Conservation (phyloP, 768 basidiomycete genomes). For the Mycena haematopus region DNA sequence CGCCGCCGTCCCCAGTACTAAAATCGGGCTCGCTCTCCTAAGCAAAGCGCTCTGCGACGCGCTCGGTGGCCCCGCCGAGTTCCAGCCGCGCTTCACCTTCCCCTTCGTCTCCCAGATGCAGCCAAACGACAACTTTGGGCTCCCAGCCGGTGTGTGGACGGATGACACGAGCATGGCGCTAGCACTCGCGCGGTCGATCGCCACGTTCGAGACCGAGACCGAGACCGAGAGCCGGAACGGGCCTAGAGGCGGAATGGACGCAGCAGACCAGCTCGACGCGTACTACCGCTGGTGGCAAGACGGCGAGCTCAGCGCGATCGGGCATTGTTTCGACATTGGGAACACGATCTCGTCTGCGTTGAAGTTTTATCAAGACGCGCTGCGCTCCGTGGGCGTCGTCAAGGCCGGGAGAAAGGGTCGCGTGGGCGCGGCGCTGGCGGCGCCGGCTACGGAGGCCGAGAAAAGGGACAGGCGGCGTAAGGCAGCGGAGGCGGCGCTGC, state of each 20-base stretch:
- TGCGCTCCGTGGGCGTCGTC: background rate
- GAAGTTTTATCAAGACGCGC: constrained; percentile 34
- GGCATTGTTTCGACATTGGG: constrained; percentile 49
- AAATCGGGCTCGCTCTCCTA: constrained; percentile 47
- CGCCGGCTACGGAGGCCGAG: background rate
- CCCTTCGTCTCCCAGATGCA: constrained; percentile 43
- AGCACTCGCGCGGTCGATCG: constrained; percentile 49
- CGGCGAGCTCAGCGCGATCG: constrained; percentile 44
- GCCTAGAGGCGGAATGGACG: constrained; percentile 41
- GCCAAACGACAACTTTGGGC: constrained; percentile 44
- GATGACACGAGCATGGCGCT: constrained; percentile 57
- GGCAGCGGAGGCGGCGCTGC: constrained; percentile 33
- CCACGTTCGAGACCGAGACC: constrained; percentile 1
- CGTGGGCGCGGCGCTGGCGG: background rate
- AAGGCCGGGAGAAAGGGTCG: background rate
- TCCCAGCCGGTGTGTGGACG: constrained; percentile 49
- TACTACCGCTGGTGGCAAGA: constrained; percentile 42
- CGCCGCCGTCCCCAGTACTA: constrained; percentile 39
- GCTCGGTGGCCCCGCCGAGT: constrained; percentile 52
- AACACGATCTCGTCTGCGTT: constrained; percentile 43
- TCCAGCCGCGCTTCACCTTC: constrained; percentile 46
- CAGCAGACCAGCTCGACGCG: constrained; percentile 42
- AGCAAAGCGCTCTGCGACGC: constrained; percentile 52
- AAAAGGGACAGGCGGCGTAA: constrained; percentile 1
- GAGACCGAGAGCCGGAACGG: too few relatives aligned